Base-by-base conservation (phyloP, 192 early-diverging fungal genomes). In the Podila epicladia region DNA sequence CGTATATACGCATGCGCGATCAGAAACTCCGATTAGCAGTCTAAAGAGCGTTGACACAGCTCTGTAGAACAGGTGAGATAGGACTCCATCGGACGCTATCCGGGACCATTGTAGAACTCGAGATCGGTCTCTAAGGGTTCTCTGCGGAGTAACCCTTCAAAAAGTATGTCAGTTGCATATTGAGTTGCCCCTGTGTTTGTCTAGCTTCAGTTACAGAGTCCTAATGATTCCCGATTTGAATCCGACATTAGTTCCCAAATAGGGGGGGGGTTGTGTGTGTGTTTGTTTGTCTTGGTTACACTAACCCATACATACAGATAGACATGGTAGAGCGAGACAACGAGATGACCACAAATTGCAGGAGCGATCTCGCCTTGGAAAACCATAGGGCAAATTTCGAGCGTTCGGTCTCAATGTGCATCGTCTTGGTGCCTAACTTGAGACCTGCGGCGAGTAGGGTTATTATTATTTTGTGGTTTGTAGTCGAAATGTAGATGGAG, bases 341-440 rank as follows among this genome's bases (percentile, higher is more conserved):
- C 74, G 67, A 86, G 85, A 20, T 74, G 77, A 20, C 85, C 82
- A 64, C 87, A 87, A 69, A 74, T 69, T 9, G 74, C 78, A 37
- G 63, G 78, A 28, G 67, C 76, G 32, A 89, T 77, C 22, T 86
- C 82, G 48, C 87, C 89, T 24, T 78, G 60, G 89, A 78, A 41
- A 90, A 86, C 33, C 83, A 87, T 84, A 74, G 82, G 69, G 86
- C 75, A 60, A 90, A 88, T 20, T 84, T 84, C 31, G 82, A 84
- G 35, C 74, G 82, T 41, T 87, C 89, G 48, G 89, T 87, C 26
- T 77, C 69, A 33, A 72, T 65, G 64, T 90, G 89, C 15, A 87
- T 73, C 28, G 64, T 75, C 60, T 88, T 87, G 50, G 89, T 89
- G 29, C 86, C 83, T 75, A 89, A 83, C 37, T 82, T 82, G 72